Evolutionary conservation across 495 filamentous ascomycete species (phyloP), one percentile per base, ranked within the genome.

Genomic region (Talaromyces nanjingensis): DNA sequence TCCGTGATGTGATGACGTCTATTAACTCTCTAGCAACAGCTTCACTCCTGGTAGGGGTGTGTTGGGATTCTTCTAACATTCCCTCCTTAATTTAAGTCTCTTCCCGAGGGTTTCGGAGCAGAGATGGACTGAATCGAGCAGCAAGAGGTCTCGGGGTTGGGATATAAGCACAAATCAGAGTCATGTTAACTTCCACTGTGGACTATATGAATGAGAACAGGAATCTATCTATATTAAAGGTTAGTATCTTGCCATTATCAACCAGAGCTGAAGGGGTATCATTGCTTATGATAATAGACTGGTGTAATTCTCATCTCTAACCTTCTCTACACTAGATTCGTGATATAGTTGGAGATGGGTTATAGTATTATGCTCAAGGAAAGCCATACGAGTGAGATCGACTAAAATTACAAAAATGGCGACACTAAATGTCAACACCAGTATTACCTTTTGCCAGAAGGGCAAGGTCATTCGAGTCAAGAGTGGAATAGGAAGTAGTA

Each of bases 141-240:
- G 91, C 86, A n/a, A 97, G 80, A 18, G 93, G 93, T 69, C 96
- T 97, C 65, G 96, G 77, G n/a, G 88, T 93, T 12, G 92, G 93
- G 27, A 96, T 87, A 68, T 91, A 96, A 56, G 86, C 92, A 63
- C 90, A 94, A 54, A 93, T 88, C 62, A 96, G 89, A 9, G 91
- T 91, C 11, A 92, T 80, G 68, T 96, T 92, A 71, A 96, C 91
- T 72, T 96, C 92, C 64, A 97, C 84, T 9, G 87, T 89, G 18
- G 89, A 93, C 92, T 91, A 97, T 88, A 96, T 91, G 71, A 94
- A 89, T 0, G 91, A 89, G 1, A 91, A 72, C 6, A 91, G 89
- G 4, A 87, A 73, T 91, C 89, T 87, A 84, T 87, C 70, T 74
- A 12, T 12, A 9, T 52, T n/a, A 9, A 31, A 31, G n/a, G 60